Base-by-base conservation (phyloP, 768 basidiomycete genomes). In the Leccinum obscurum region DNA sequence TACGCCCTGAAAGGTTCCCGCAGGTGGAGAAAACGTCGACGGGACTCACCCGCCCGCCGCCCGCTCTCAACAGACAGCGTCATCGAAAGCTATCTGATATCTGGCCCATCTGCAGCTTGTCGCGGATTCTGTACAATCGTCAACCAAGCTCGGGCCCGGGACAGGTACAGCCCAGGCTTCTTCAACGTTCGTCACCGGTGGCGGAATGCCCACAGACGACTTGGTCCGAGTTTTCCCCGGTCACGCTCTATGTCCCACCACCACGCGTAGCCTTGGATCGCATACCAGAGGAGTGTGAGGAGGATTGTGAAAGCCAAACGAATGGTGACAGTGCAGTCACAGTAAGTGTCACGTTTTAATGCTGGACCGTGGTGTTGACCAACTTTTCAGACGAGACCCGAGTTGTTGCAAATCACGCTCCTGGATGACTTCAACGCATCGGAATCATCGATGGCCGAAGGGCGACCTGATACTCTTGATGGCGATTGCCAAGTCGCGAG, bases 241-340 rank as follows among this genome's bases (percentile, higher is more conserved):
- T 58, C 7, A 54, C 57, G 44, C 60, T 55, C 22, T 73, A 69
- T 48, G 66, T 62, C 13, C 41, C 65, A 34, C 37, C 60, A 14
- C 48, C 67, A 24, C 73, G 66, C 49, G 63, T 62, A 10, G 46
- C 62, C 60, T 51, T 74, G 60, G 41, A 56, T 24, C 62, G 70
- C 22, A 72, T 74, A 65, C 74, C 70, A 2, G 72, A 74, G 61
- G 72, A 75, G 56, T 54, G 28, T 2, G 70, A 75, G 34, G 67
- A 66, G 34, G 67, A 66, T 4, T 32, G 50, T 51, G 58, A 67
- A 57, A 74, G 67, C 55, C 62, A 74, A 55, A 50, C 60, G 37
- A 57, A 57, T 1, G 60, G 57, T 22, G 67, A 67, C 52, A 30
- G 64, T 15, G 60, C 50, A 24, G 37, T 51, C 22, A 60, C 62